A percentile compares a stretch with the other conserved stretches of the same genome.
phyloP scores from a whole-genome alignment of 768 basidiomycete genomes.

The Lyophyllum decastes region DNA sequence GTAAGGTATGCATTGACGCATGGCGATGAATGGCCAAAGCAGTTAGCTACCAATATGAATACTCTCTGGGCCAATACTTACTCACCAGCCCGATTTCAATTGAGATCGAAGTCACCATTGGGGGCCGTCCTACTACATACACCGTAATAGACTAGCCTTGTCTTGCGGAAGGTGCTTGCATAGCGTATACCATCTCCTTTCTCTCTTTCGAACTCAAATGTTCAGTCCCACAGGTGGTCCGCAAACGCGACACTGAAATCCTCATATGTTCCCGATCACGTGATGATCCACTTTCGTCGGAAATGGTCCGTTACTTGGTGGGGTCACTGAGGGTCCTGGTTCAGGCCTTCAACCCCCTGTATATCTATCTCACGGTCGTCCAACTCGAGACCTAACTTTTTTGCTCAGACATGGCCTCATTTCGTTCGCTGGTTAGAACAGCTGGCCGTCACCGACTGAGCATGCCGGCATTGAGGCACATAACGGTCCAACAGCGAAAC shows the following conservation, averaged over 20 bases:
- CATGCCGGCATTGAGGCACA: neutral
- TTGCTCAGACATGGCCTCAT: conserved; percentile 10
- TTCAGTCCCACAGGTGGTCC: no score
- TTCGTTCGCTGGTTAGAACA: conserved; percentile 10
- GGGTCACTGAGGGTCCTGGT: neutral
- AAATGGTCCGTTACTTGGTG: conserved; percentile 16
- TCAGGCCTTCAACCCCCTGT: neutral
- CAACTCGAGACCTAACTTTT: neutral
- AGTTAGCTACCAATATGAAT: neutral
- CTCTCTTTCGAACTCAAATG: no score
- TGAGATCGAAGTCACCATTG: neutral
- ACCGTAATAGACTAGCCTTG: neutral
- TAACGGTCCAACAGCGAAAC: conserved; percentile 22
- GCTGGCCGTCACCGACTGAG: neutral
- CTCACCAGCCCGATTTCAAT: neutral
- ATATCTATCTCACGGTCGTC: neutral
- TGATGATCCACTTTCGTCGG: conserved; percentile 5
- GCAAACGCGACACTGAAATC: no score
- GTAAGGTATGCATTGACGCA: conserved; percentile 35
- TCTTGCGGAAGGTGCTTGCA: neutral
- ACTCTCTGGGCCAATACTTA: neutral
- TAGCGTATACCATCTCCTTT: neutral
- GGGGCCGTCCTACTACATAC: no score
- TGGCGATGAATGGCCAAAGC: neutral
- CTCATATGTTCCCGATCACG: neutral